These are phyloP conservation scores for Podaxis sp. DNA, from an alignment of 768 basidiomycete genomes.

Conservation along the genomic window DNA sequence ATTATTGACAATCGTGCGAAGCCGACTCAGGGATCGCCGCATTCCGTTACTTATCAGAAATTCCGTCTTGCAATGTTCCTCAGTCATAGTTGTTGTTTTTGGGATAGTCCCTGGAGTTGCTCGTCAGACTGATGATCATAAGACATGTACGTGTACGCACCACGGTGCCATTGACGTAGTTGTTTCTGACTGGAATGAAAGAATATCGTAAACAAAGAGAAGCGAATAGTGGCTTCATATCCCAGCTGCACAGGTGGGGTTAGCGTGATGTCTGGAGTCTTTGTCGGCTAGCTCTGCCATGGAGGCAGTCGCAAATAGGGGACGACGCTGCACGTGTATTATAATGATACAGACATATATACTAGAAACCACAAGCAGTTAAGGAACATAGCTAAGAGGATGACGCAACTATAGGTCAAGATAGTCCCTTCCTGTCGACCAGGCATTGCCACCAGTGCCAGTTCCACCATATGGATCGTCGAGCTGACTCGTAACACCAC, in stretches of 20 bases:
- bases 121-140: no score
- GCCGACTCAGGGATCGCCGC: no score
- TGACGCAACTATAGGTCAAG: constrained; percentile 44
- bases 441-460: constrained; percentile 35
- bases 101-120: no score
- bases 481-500: constrained; percentile 21
- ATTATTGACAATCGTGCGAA: no score
- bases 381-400: background rate
- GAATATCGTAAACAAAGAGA: no score
- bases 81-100: no score
- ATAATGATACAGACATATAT: background rate
- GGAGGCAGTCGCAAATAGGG: background rate
- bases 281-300: no score
- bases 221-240: background rate
- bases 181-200: no score
- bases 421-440: constrained; percentile 53
- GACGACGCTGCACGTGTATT: background rate
- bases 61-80: no score
- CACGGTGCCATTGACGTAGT: no score
- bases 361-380: background rate
- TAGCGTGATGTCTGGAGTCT: background rate
- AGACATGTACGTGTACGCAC: no score
- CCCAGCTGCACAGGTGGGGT: background rate
- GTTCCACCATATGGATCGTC: constrained; percentile 55
- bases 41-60: no score